phyloP scores from a whole-genome alignment of 192 early-diverging fungal species.

The Obelidium mucronatum region DNA sequence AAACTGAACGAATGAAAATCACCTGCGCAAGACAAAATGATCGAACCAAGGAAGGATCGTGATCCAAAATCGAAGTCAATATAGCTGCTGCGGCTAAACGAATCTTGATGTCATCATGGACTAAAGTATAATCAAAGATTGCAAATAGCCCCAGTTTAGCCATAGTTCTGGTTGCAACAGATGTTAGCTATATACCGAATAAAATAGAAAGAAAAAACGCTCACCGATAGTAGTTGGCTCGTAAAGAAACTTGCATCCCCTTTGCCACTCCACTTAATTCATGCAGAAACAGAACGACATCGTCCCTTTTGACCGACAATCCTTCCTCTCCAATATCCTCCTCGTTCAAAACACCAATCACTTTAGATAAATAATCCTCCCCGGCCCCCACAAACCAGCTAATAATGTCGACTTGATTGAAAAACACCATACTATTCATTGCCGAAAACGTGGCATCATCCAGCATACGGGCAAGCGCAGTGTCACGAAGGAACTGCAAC shows the following conservation, averaged over 20 bases:
- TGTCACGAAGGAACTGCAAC: constrained; percentile 87
- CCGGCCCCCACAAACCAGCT: constrained; percentile 42
- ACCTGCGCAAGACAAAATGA: constrained; percentile 71
- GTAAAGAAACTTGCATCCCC: constrained; percentile 65
- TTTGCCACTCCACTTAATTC: constrained; percentile 83
- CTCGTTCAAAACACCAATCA: constrained; percentile 72
- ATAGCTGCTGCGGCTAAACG: constrained; percentile 74
- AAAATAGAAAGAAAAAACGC: constrained; percentile 30
- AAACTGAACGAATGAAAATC: not conserved
- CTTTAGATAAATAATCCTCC: constrained; percentile 66
- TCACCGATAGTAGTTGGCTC: constrained; percentile 72
- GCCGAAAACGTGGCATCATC: constrained; percentile 81
- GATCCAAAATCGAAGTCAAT: constrained; percentile 75
- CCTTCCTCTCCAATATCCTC: constrained; percentile 58
- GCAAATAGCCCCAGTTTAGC: constrained; percentile 81
- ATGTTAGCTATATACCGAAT: not conserved
- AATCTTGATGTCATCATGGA: constrained; percentile 59
- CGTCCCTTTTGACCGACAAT: constrained; percentile 45
- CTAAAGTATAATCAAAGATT: constrained; percentile 75
- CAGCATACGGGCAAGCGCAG: constrained; percentile 75
- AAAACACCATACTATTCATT: constrained; percentile 78
- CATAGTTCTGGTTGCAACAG: constrained; percentile 59
- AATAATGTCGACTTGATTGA: constrained; percentile 87
- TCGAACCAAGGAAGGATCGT: constrained; percentile 80
- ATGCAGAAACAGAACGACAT: constrained; percentile 81